These are phyloP conservation scores for Rhodofomes roseus DNA, from an alignment of 1,284 basidiomycete genomes.

Conservation along the genomic window DNA sequence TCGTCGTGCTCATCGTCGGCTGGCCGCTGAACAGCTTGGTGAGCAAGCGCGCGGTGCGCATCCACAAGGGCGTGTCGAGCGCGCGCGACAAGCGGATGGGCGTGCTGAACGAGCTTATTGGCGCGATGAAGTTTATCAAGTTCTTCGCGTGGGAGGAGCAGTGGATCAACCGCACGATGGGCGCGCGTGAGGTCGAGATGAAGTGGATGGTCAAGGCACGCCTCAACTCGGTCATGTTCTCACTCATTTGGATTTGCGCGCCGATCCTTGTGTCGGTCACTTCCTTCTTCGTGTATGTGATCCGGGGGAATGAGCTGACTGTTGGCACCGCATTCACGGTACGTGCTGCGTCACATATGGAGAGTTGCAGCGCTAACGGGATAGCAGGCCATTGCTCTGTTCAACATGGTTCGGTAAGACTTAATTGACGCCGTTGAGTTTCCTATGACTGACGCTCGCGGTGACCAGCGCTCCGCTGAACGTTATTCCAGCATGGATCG, in stretches of 20 bases:
- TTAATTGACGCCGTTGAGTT: neutral
- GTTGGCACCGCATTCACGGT: slow-evolving; percentile 72
- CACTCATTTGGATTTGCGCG: slow-evolving; percentile 57
- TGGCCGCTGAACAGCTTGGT: slow-evolving; percentile 75
- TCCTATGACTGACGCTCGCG: neutral
- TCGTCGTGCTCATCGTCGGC: slow-evolving; percentile 69
- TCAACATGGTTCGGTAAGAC: slow-evolving; percentile 61
- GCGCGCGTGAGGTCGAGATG: slow-evolving; percentile 59
- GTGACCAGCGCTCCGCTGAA: slow-evolving; percentile 56
- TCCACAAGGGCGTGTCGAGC: slow-evolving; percentile 69
- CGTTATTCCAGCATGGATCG: slow-evolving; percentile 65
- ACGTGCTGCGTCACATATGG: slow-evolving; percentile 18
- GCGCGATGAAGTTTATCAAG: slow-evolving; percentile 82
- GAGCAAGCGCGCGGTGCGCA: slow-evolving; percentile 57
- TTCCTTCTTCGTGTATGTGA: slow-evolving; percentile 62
- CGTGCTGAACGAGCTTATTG: slow-evolving; percentile 83
- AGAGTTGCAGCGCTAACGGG: neutral
- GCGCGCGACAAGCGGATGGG: slow-evolving; percentile 84
- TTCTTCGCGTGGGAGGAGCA: slow-evolving; percentile 82
- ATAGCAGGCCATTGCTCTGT: slow-evolving; percentile 60
- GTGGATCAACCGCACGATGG: slow-evolving; percentile 63
- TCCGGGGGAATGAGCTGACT: slow-evolving; percentile 61
- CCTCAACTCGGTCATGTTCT: slow-evolving; percentile 63
- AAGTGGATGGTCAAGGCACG: slow-evolving; percentile 72
- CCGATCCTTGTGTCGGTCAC: slow-evolving; percentile 70